A percentile compares a stretch with the other conserved stretches of the same genome.
These are phyloP conservation scores for Ustilago xerochloae DNA, from an alignment of 1,284 basidiomycete genomes.

Conservation along the genomic window DNA sequence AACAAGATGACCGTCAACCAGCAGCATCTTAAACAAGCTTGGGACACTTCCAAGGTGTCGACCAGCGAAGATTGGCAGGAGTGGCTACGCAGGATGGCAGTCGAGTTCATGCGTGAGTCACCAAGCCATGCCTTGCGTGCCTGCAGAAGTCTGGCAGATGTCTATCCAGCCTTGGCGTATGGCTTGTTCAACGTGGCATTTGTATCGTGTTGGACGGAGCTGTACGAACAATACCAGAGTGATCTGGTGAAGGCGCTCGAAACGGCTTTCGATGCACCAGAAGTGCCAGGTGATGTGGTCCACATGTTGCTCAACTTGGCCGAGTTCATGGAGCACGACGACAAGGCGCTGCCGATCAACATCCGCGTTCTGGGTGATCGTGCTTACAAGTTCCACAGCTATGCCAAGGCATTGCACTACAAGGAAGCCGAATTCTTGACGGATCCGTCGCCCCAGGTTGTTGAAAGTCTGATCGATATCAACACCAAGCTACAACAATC, in stretches of 20 bases:
- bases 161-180: slow-evolving; percentile 88
- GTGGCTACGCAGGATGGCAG: slow-evolving; percentile 92
- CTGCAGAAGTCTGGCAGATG: slow-evolving; percentile 91
- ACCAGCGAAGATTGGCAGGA: slow-evolving; percentile 90
- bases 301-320: slow-evolving; percentile 94
- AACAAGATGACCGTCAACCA: slow-evolving; percentile 95
- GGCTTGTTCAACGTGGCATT: slow-evolving; percentile 99
- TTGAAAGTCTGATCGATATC: slow-evolving; percentile 95
- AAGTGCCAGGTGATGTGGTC: slow-evolving; percentile 89
- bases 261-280: slow-evolving; percentile 82
- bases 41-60: slow-evolving; percentile 86
- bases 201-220: slow-evolving; percentile 94
- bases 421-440: slow-evolving; percentile 98
- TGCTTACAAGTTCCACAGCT: slow-evolving; percentile 89
- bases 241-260: slow-evolving; percentile 87
- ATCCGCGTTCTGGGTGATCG: slow-evolving; percentile 92
- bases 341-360: slow-evolving; percentile 94
- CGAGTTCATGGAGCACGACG: slow-evolving; percentile 99
- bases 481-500: slow-evolving; percentile 94
- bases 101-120: slow-evolving; percentile 98
- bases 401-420: slow-evolving; percentile 98
- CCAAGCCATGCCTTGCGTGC: slow-evolving; percentile 96
- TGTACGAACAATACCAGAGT: slow-evolving; percentile 77
- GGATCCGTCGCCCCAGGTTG: slow-evolving; percentile 81
- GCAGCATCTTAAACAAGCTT: slow-evolving; percentile 95